A percentile compares a stretch with the other conserved stretches of the same genome.
phyloP scores from a whole-genome alignment of 768 basidiomycete genomes.

The Russula brevipes region DNA sequence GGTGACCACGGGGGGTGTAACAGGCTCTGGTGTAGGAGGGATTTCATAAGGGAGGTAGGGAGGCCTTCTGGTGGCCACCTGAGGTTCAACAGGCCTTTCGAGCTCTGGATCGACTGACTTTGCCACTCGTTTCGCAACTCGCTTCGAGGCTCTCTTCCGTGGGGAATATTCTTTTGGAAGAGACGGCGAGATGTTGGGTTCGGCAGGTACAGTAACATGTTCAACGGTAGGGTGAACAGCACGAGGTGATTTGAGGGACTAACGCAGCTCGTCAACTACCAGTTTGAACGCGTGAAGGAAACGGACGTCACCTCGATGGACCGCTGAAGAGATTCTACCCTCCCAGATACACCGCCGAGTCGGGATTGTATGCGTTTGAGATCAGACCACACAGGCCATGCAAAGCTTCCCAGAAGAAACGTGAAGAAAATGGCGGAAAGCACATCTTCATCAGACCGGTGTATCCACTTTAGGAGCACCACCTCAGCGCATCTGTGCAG shows the following conservation, averaged over 20 bases:
- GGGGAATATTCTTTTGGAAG: too few relatives aligned
- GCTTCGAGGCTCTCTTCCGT: neutral
- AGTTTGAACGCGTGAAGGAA: neutral
- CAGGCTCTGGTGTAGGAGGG: neutral
- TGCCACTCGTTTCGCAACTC: neutral
- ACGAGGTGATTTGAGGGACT: neutral
- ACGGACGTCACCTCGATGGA: conserved; percentile 1
- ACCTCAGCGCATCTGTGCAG: neutral
- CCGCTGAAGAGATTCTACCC: conserved; percentile 4
- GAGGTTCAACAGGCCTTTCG: neutral
- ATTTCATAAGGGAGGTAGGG: neutral
- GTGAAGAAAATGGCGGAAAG: conserved; percentile 1
- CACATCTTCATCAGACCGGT: neutral
- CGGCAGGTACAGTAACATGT: neutral
- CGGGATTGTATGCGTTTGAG: neutral
- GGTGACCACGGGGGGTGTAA: neutral
- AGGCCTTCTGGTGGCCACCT: neutral
- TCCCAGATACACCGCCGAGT: neutral
- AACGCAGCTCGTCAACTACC: neutral
- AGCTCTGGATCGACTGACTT: neutral
- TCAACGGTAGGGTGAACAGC: neutral
- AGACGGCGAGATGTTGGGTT: neutral
- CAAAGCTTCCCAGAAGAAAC: conserved; percentile 2
- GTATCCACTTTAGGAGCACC: neutral
- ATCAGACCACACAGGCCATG: neutral